These are phyloP conservation scores for Cryptococcus wingfieldii DNA, from an alignment of 1,284 basidiomycete species.

Conservation along the genomic window DNA sequence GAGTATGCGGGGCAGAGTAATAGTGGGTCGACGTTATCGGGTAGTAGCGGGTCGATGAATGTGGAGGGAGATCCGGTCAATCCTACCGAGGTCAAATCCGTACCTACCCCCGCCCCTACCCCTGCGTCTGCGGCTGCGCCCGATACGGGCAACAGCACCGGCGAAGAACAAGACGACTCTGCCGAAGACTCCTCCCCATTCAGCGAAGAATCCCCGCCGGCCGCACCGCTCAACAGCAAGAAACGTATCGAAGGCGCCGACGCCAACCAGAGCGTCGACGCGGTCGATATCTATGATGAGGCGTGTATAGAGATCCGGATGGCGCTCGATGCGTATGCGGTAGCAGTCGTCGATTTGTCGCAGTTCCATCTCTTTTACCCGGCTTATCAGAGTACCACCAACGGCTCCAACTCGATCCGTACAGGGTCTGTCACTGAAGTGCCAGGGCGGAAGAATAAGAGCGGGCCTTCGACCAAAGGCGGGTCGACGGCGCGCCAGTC, in stretches of 20 bases:
- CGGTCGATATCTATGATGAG: slow-evolving; percentile 33
- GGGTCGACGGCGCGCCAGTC: slow-evolving; percentile 1
- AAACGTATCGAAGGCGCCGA: slow-evolving; percentile 29
- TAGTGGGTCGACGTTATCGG: background rate
- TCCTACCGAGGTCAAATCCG: too few species aligned
- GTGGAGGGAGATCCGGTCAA: too few species aligned
- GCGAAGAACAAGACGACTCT: background rate
- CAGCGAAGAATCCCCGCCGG: too few species aligned
- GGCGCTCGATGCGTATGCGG: slow-evolving; percentile 37
- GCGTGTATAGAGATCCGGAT: slow-evolving; percentile 36
- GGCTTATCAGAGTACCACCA: slow-evolving; percentile 27
- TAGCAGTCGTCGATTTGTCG: slow-evolving; percentile 37
- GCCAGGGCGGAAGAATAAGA: background rate
- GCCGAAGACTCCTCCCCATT: background rate
- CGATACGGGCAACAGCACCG: background rate
- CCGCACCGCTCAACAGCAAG: background rate
- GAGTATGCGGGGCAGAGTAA: slow-evolving; percentile 18
- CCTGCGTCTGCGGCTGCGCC: background rate
- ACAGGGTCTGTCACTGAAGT: slow-evolving; percentile 2
- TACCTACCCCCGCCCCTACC: too few species aligned
- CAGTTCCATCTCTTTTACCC: slow-evolving; percentile 45
- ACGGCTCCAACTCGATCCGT: slow-evolving; percentile 17
- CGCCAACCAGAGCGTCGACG: slow-evolving; percentile 11
- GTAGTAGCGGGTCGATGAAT: background rate
- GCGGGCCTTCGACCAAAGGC: slow-evolving; percentile 4